Base-by-base conservation (phyloP, 768 basidiomycete species). In the Suillus alpinus region DNA sequence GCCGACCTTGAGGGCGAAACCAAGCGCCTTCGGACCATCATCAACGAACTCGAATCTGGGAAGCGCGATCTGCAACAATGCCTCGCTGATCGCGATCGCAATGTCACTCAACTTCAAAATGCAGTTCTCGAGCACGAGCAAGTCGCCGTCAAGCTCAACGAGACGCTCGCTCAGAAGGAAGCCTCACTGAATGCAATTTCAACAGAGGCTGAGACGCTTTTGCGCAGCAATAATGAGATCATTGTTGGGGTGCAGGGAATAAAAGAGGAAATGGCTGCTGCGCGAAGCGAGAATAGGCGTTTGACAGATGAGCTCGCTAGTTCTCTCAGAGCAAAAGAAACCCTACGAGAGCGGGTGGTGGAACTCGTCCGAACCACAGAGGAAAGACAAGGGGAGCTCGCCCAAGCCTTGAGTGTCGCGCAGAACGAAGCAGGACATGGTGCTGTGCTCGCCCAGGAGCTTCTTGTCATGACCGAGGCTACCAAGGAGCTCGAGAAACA, bases 121-220 rank as follows among this genome's bases (percentile, higher is more conserved):
- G 26, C 37, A 39, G 26, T 39, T 29, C 37, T 55, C 26, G 9
- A 55, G 16, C 9, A 57, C 14, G 41, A 26, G 34, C 31, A 49
- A 8, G 46, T 10, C 16, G 39, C 41, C 4, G 37, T 34, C 23
- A 41, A 41, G 23, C 41, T 63, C 12, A 63, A 69, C 34, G 39
- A 52, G 6, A 62, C 72, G 18, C 49, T 66, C 51, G 52, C 64
- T 12, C 59, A 58, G 16, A 60, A 61, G 32, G 63, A 70, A 44
- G 56, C 58, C n/a, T 59, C 58, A 39, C 49, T 76, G 51, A 62
- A 64, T 14, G 69, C 68, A 57, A 71, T 71, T 60, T 68, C 67
- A 63, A 47, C 60, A 36, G 71, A 66, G 60, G 62, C 75, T 36
- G 66, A 65, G 49, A 58, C 31, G 16, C 62, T 75, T 62, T 69